A percentile compares a stretch with the other conserved stretches of the same genome.
phyloP scores from a whole-genome alignment of 441 rosid species.

The Erodium texanum region DNA sequence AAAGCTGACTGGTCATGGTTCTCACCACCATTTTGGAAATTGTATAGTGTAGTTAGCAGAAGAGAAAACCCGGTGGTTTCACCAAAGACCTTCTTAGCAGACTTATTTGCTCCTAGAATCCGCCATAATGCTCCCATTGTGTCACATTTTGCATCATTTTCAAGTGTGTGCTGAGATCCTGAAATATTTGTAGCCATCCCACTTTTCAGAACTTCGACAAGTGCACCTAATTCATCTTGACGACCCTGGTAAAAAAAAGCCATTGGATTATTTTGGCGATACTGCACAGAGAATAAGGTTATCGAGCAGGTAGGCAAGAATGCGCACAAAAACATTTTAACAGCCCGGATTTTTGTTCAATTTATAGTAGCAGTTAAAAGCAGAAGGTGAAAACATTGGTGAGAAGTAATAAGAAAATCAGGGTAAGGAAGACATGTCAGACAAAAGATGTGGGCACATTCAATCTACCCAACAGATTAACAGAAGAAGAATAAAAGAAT shows the following conservation, averaged over 20 bases:
- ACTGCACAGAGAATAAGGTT: constrained; percentile 9
- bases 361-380: neutral
- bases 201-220: constrained; percentile 95
- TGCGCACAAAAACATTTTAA: neutral
- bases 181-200: constrained; percentile 91
- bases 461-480: constrained; percentile 11
- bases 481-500: constrained; percentile 2
- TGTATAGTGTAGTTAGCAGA: constrained; percentile 84
- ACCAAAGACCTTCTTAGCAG: constrained; percentile 91
- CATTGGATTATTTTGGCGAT: constrained; percentile 11
- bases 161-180: constrained; percentile 89
- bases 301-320: neutral
- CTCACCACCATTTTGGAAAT: constrained; percentile 71
- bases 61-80: constrained; percentile 99
- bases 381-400: neutral
- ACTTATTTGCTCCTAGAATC: constrained; percentile 68
- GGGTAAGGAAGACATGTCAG: constrained; percentile 7
- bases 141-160: constrained; percentile 92
- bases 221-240: constrained; percentile 84
- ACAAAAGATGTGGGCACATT: constrained; percentile 9
- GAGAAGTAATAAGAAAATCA: neutral
- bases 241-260: constrained; percentile 50
- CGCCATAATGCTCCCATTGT: constrained; percentile 99
- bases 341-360: neutral
- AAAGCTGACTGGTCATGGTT: constrained; percentile 48